Percentiles rank a stretch among this genome's conserved stretches.
These are phyloP conservation scores for Kwoniella bestiolae DNA, from an alignment of 768 basidiomycete species.

Conservation along the genomic window DNA sequence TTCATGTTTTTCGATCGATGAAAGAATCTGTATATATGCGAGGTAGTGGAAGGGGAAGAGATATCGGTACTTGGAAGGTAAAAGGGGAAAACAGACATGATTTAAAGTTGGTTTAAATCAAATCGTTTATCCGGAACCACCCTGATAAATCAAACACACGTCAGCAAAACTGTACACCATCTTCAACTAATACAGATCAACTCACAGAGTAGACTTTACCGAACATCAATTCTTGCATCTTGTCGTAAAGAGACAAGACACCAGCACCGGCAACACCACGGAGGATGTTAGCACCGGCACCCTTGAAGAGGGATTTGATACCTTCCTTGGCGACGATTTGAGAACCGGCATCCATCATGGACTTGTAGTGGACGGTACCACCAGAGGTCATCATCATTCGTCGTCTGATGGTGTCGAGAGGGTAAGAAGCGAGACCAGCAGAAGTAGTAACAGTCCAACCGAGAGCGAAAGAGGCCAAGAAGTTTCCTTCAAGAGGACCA, in stretches of 20 bases:
- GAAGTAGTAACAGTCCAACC: slow-evolving; percentile 99
- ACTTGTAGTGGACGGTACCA: slow-evolving; percentile 93
- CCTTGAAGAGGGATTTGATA: slow-evolving; percentile 94
- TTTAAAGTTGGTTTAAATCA: slow-evolving; percentile 22
- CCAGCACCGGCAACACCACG: slow-evolving; percentile 99
- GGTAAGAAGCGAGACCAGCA: slow-evolving; percentile 92
- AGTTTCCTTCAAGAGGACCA: slow-evolving; percentile 91
- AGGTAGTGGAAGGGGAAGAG: slow-evolving; percentile 19
- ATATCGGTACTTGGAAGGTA: slow-evolving; percentile 5
- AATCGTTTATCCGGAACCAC: slow-evolving; percentile 55
- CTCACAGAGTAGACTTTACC: slow-evolving; percentile 99
- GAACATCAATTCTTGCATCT: slow-evolving; percentile 89
- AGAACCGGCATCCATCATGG: slow-evolving; percentile 94
- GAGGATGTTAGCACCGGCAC: slow-evolving; percentile 90
- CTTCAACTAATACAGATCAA: slow-evolving; percentile 53
- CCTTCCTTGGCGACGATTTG: slow-evolving; percentile 98
- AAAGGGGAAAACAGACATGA: slow-evolving; percentile 7
- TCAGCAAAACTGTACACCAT: slow-evolving; percentile 11
- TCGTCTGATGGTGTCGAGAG: slow-evolving; percentile 72
- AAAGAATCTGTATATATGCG: slow-evolving; percentile 19
- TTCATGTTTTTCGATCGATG: slow-evolving; percentile 5
- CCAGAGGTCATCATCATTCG: slow-evolving; percentile 99
- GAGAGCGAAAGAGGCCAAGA: slow-evolving; percentile 94
- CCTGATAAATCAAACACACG: slow-evolving; percentile 25
- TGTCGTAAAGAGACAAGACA: slow-evolving; percentile 98